Evolutionary conservation across 2,329 filamentous ascomycete species (phyloP).

Genomic region (Penicillium occitanis): DNA sequence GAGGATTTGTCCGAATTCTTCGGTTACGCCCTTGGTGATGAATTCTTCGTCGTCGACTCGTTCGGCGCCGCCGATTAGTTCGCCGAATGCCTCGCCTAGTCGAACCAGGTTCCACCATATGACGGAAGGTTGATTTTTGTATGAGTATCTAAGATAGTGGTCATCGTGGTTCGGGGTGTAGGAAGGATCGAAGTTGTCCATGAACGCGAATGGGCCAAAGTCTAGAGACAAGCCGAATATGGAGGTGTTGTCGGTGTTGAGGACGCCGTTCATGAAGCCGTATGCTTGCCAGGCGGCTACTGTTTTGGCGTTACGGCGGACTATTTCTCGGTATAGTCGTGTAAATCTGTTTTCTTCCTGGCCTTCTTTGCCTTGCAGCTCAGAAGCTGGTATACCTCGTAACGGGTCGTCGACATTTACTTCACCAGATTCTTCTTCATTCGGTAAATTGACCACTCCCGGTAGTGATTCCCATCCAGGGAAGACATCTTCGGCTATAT

Average conservation of each 20-base stretch:
- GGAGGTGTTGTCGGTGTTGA: conserved; percentile 98
- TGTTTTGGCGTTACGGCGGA: conserved; percentile 77
- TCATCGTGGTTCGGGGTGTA: conserved; percentile 99
- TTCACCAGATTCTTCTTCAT: conserved; percentile 30
- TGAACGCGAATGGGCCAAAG: conserved; percentile 95
- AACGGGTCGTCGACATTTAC: conserved; percentile 43
- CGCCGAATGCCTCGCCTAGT: conserved; percentile 83
- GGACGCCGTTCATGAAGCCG: conserved; percentile 97
- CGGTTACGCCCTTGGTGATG: conserved; percentile 67
- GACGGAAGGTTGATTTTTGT: conserved; percentile 89
- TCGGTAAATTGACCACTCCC: conserved; percentile 48
- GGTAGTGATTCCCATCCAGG: conserved; percentile 84
- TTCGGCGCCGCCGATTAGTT: conserved; percentile 76
- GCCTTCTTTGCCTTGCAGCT: conserved; percentile 66
- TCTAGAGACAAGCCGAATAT: conserved; percentile 86
- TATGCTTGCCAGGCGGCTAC: conserved; percentile 97
- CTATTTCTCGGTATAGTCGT: conserved; percentile 82
- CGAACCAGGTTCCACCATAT: conserved; percentile 99
- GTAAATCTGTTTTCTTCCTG: conserved; percentile 81
- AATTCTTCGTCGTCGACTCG: conserved; percentile 72
- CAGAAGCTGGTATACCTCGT: conserved; percentile 56
- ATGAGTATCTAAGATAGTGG: conserved; percentile 79
- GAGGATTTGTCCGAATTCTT: conserved; percentile 68
- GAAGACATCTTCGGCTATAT: conserved; percentile 84
- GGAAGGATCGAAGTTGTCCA: conserved; percentile 90